A percentile compares a stretch with the other conserved stretches of the same genome.
These are phyloP conservation scores for Trypanosomatidae sp. DNA, from an alignment of 208 protist species.

Conservation along the genomic window DNA sequence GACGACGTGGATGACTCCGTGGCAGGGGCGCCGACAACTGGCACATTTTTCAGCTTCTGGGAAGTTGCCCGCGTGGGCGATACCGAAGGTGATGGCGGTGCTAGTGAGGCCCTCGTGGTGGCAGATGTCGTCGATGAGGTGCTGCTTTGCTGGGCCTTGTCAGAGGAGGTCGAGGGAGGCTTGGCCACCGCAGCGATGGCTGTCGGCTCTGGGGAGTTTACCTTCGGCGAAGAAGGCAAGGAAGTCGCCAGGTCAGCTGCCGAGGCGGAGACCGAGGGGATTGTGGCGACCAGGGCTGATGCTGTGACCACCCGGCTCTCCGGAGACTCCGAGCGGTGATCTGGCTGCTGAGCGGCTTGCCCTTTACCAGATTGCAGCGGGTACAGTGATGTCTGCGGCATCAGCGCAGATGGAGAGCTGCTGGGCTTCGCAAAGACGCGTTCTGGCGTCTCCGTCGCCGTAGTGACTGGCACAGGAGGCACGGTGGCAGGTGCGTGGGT, in stretches of 20 bases:
- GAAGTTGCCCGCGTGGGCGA: not conserved
- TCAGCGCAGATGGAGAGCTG: not conserved
- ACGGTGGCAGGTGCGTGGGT: not conserved
- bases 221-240: not conserved
- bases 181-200: conserved; percentile 1
- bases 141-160: conserved; percentile 3
- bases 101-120: not conserved
- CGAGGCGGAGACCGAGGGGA: not conserved
- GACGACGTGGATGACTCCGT: not conserved
- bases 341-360: not conserved
- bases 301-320: not conserved
- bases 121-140: not conserved
- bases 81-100: not conserved
- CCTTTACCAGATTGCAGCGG: not conserved
- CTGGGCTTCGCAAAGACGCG: not conserved
- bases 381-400: not conserved
- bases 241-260: not conserved
- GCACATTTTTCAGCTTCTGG: not conserved
- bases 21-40: not conserved
- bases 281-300: not conserved
- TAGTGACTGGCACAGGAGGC: not conserved
- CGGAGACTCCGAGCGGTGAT: not conserved
- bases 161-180: not conserved
- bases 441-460: not conserved
- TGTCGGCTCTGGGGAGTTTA: not conserved